Evolutionary conservation across 2,329 filamentous ascomycete genomes (phyloP).

Genomic region (Corinectria fuckeliana): DNA sequence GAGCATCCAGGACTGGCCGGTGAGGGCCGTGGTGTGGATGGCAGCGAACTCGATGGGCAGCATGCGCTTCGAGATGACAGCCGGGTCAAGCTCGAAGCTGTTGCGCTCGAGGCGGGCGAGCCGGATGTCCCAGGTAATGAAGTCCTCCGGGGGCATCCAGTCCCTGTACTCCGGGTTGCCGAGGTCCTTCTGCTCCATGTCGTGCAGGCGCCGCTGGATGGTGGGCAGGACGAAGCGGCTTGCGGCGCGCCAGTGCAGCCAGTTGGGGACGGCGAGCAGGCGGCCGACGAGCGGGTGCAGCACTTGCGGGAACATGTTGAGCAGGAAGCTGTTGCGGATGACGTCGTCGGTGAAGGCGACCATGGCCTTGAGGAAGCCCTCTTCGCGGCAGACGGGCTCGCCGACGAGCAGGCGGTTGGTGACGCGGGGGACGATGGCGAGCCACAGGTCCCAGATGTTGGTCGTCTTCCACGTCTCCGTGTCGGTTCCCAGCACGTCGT

Average conservation of each 20-base stretch:
- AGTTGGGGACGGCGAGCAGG: conserved; percentile 53
- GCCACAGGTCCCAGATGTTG: conserved; percentile 54
- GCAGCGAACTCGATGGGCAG: conserved; percentile 64
- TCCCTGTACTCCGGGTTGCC: conserved; percentile 49
- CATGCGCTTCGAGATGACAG: conserved; percentile 57
- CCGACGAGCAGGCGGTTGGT: conserved; percentile 54
- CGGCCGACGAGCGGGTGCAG: conserved; percentile 58
- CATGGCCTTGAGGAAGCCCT: conserved; percentile 54
- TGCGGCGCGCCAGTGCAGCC: conserved; percentile 53
- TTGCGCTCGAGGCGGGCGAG: conserved; percentile 54
- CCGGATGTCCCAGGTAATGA: conserved; percentile 63
- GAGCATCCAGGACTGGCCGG: conserved; percentile 54
- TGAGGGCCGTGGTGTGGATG: conserved; percentile 64
- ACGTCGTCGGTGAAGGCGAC: conserved; percentile 58
- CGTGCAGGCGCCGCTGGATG: conserved; percentile 56
- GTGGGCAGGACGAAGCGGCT: conserved; percentile 52
- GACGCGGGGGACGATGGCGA: conserved; percentile 50
- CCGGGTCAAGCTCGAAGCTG: conserved; percentile 51
- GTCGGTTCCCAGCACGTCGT: conserved; percentile 44
- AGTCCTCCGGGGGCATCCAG: conserved; percentile 59
- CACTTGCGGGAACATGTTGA: conserved; percentile 54
- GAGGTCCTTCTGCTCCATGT: conserved; percentile 50
- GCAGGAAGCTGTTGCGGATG: conserved; percentile 51
- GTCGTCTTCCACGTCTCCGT: conserved; percentile 46
- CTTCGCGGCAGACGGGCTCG: conserved; percentile 47